phyloP scores from a whole-genome alignment of 2,329 filamentous ascomycete species.

The Aspergillus chevalieri region DNA sequence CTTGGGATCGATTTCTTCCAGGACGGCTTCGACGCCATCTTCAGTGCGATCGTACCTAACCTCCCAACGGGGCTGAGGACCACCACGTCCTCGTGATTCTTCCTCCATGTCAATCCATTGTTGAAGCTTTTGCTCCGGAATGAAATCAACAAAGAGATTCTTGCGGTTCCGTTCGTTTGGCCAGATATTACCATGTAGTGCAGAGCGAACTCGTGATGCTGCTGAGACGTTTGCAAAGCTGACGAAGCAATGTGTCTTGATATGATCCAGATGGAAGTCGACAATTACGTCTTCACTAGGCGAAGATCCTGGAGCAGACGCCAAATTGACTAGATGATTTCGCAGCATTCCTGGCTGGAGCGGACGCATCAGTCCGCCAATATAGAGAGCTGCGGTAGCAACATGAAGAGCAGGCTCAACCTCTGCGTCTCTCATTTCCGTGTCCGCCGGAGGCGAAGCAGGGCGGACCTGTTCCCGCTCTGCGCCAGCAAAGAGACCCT shows the following conservation, averaged over 20 bases:
- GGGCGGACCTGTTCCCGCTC: conserved; percentile 19
- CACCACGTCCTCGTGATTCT: conserved; percentile 38
- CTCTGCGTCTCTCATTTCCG: conserved; percentile 30
- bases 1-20: conserved; percentile 45
- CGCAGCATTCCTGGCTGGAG: conserved; percentile 63
- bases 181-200: conserved; percentile 75
- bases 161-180: conserved; percentile 81
- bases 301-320: conserved; percentile 50
- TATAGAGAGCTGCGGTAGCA: conserved; percentile 74
- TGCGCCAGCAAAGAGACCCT: conserved; percentile 39
- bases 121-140: conserved; percentile 66
- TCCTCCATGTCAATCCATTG: conserved; percentile 71
- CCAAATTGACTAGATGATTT: conserved; percentile 63
- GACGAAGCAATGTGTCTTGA: conserved; percentile 83
- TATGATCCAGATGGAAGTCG: conserved; percentile 72
- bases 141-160: conserved; percentile 79
- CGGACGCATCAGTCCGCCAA: conserved; percentile 83
- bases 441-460: conserved; percentile 20
- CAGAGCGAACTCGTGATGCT: conserved; percentile 68
- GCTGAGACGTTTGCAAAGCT: conserved; percentile 62
- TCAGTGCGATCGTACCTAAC: conserved; percentile 60
- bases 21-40: conserved; percentile 51
- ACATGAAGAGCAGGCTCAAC: conserved; percentile 60
- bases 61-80: conserved; percentile 58
- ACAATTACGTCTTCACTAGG: conserved; percentile 53